A percentile compares a stretch with the other conserved stretches of the same genome.
Conservation (phyloP, 1,284 basidiomycete genomes). For the Veloporphyrellus conicus region DNA sequence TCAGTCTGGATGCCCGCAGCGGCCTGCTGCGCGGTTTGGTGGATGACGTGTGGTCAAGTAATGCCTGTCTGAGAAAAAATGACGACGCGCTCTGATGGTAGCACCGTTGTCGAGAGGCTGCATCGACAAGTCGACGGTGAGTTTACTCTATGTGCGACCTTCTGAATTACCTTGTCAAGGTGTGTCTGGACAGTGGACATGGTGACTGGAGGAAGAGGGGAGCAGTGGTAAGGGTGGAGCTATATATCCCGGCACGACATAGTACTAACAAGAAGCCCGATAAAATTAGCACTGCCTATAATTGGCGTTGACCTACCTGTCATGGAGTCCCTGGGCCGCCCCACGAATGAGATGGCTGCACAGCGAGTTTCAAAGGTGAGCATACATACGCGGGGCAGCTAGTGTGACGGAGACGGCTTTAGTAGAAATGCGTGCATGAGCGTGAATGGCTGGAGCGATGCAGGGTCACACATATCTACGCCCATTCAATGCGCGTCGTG, state of each 20-base stretch:
- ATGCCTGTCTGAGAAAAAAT: conserved; percentile 26
- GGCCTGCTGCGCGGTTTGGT: conserved; percentile 13
- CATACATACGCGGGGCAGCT: too few species aligned
- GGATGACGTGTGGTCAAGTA: conserved; percentile 1
- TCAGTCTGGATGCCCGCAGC: conserved; percentile 70
- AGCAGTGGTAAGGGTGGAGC: conserved; percentile 11
- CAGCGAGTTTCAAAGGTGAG: too few species aligned
- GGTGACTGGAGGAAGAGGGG: conserved; percentile 16
- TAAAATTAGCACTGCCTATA: too few species aligned
- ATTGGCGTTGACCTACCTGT: too few species aligned
- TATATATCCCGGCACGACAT: conserved; percentile 11
- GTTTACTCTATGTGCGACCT: conserved; percentile 62
- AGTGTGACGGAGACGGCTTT: too few species aligned
- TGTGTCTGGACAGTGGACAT: conserved; percentile 47
- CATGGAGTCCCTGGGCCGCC: too few species aligned
- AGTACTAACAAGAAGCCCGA: conserved; percentile 3
- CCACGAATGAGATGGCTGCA: too few species aligned
- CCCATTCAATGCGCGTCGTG: too few species aligned
- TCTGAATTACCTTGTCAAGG: conserved; percentile 67
- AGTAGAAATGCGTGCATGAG: too few species aligned
- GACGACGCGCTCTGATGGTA: conserved; percentile 78
- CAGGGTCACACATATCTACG: too few species aligned
- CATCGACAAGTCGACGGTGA: conserved; percentile 79
- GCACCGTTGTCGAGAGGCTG: conserved; percentile 86
- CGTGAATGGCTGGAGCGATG: too few species aligned